phyloP scores from a whole-genome alignment of 116 monocot genomes.

The Dioscorea cayenensis region DNA sequence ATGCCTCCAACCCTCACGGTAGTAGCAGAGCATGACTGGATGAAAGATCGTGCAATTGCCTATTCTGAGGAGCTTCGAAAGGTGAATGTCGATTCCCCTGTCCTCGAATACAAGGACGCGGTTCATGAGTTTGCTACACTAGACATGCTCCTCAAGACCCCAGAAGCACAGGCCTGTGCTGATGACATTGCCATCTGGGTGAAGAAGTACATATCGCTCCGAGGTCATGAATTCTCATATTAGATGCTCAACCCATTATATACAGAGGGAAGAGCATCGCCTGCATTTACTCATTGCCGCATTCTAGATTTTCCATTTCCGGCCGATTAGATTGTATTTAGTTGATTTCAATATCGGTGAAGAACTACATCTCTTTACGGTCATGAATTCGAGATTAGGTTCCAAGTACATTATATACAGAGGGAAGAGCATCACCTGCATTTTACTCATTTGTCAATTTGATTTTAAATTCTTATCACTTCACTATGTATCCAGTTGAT shows the following conservation, averaged over 20 bases:
- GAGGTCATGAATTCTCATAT: slow-evolving; percentile 89
- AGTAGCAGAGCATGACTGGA: slow-evolving; percentile 93
- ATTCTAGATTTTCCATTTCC: neutral
- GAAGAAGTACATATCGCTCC: slow-evolving; percentile 81
- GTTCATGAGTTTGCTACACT: slow-evolving; percentile 92
- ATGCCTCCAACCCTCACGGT: slow-evolving; percentile 93
- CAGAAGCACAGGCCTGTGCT: slow-evolving; percentile 82
- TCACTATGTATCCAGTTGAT: too few relatives aligned
- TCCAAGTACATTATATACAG: neutral
- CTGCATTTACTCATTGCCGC: neutral
- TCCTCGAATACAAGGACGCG: slow-evolving; percentile 91
- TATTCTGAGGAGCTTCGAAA: slow-evolving; percentile 89
- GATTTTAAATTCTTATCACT: too few relatives aligned
- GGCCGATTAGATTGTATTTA: too few relatives aligned
- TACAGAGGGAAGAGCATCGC: slow-evolving; percentile 2
- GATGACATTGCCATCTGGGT: slow-evolving; percentile 96
- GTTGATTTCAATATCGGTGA: slow-evolving; percentile 69
- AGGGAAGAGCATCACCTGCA: neutral
- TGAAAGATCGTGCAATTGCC: slow-evolving; percentile 91
- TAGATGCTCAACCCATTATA: neutral
- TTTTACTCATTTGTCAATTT: neutral
- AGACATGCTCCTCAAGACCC: slow-evolving; percentile 74
- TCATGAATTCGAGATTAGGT: slow-evolving; percentile 71
- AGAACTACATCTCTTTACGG: slow-evolving; percentile 82
- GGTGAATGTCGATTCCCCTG: slow-evolving; percentile 88